phyloP scores from a whole-genome alignment of 345 rosid genomes.

The Aethionema arabicum region DNA sequence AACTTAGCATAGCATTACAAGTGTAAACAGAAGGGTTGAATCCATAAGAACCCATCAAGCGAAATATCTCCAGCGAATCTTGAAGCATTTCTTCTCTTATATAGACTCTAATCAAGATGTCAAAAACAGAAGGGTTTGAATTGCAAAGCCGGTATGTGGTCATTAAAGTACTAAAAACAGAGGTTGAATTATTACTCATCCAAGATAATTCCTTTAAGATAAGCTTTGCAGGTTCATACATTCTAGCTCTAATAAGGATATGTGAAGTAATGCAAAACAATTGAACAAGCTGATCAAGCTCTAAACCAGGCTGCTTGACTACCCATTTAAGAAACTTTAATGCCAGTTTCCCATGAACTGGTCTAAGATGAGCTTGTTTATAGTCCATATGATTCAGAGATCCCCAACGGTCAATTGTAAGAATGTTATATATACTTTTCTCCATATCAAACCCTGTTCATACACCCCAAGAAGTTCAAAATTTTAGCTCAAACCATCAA shows the following conservation, averaged over 20 bases:
- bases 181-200: constrained; percentile 45
- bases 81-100: constrained; percentile 54
- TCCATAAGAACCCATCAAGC: constrained; percentile 59
- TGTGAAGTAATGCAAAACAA: constrained; percentile 60
- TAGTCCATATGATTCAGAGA: constrained; percentile 84
- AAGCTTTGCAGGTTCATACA: constrained; percentile 64
- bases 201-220: constrained; percentile 54
- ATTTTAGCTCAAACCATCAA: constrained; percentile 26
- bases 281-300: constrained; percentile 54
- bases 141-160: constrained; percentile 71
- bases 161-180: constrained; percentile 69
- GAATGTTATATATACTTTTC: constrained; percentile 67
- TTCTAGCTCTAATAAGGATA: constrained; percentile 78
- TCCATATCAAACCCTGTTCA: constrained; percentile 51
- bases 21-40: constrained; percentile 71
- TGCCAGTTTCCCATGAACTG: constrained; percentile 87
- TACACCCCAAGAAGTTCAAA: constrained; percentile 10
- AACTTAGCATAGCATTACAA: constrained; percentile 64
- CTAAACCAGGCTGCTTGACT: constrained; percentile 65
- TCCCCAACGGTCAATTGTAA: constrained; percentile 84
- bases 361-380: constrained; percentile 61
- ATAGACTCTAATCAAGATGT: constrained; percentile 69
- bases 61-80: constrained; percentile 59
- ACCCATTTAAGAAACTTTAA: constrained; percentile 79
- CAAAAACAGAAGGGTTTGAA: constrained; percentile 89